These are phyloP conservation scores for Trichosphaerium sp. DNA, from an alignment of 78 protist genomes.

Conservation along the genomic window DNA sequence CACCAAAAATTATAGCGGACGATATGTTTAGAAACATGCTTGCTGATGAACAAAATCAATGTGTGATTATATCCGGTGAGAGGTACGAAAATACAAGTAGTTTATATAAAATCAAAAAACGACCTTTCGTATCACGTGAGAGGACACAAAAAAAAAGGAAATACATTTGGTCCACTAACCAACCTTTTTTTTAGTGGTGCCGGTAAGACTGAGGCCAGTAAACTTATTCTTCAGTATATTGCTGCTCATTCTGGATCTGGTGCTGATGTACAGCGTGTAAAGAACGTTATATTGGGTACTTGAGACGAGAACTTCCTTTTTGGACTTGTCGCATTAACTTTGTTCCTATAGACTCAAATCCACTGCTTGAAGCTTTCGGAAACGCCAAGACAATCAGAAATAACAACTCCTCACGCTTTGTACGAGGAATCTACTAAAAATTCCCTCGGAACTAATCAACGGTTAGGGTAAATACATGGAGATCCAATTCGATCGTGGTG, in stretches of 20 bases:
- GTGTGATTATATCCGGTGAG: slow-evolving; percentile 34
- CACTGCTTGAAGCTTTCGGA: slow-evolving; percentile 85
- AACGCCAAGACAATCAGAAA: slow-evolving; percentile 93
- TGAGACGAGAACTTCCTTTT: slow-evolving; percentile 2
- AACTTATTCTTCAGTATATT: slow-evolving; percentile 47
- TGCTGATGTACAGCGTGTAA: background rate
- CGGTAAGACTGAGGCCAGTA: slow-evolving; percentile 52
- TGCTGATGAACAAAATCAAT: slow-evolving; percentile 38
- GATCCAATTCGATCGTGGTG: slow-evolving; percentile 31
- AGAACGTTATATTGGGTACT: slow-evolving; percentile 35
- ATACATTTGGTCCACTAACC: background rate
- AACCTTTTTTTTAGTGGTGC: slow-evolving; percentile 63
- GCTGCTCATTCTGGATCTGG: slow-evolving; percentile 3
- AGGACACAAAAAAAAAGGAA: background rate
- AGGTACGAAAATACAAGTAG: background rate
- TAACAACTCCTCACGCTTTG: slow-evolving; percentile 91
- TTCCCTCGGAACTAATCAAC: too few relatives aligned
- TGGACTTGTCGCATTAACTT: too few relatives aligned
- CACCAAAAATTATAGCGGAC: slow-evolving; percentile 82
- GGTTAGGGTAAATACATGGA: slow-evolving; percentile 36
- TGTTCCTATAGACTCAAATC: slow-evolving; percentile 23
- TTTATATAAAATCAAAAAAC: background rate
- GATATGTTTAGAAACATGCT: slow-evolving; percentile 51
- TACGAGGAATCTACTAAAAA: too few relatives aligned
- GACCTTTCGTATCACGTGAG: background rate